Evolutionary conservation across 2,329 filamentous ascomycete species (phyloP).

Genomic region (Allantophomopsis lycopodina): DNA sequence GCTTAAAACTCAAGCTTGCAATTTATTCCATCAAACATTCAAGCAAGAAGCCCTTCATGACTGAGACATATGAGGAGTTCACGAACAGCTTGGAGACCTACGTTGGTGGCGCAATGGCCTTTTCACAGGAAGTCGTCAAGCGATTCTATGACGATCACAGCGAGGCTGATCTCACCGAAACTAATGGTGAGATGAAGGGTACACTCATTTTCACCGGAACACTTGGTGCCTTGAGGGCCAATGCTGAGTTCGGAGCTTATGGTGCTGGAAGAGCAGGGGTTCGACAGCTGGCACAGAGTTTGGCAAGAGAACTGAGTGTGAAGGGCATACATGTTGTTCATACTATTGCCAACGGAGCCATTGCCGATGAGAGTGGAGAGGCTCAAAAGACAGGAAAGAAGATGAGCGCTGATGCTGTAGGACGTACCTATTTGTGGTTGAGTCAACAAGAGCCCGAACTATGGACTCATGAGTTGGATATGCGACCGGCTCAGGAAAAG

Average conservation of each 20-base stretch:
- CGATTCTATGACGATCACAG: conserved; percentile 37
- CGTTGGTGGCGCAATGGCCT: conserved; percentile 39
- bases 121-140: conserved; percentile 36
- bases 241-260: conserved; percentile 37
- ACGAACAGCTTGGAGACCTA: conserved; percentile 32
- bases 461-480: conserved; percentile 35
- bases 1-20: conserved; percentile 34
- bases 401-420: conserved; percentile 43
- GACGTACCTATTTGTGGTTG: conserved; percentile 39
- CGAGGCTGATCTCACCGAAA: conserved; percentile 25
- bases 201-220: conserved; percentile 44
- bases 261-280: conserved; percentile 36
- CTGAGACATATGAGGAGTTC: conserved; percentile 35
- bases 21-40: conserved; percentile 43
- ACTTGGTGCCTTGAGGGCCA: conserved; percentile 36
- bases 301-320: conserved; percentile 41
- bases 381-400: conserved; percentile 31
- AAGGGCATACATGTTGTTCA: conserved; percentile 45
- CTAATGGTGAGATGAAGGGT: conserved; percentile 34
- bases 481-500: conserved; percentile 32
- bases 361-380: conserved; percentile 34
- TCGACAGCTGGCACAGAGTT: conserved; percentile 37
- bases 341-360: conserved; percentile 39
- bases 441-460: conserved; percentile 26
- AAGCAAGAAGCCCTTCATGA: conserved; percentile 37